Percentiles rank a stretch among this genome's conserved stretches.
Conservation (phyloP, 768 basidiomycete genomes). For the Hebeloma cylindrosporum region DNA sequence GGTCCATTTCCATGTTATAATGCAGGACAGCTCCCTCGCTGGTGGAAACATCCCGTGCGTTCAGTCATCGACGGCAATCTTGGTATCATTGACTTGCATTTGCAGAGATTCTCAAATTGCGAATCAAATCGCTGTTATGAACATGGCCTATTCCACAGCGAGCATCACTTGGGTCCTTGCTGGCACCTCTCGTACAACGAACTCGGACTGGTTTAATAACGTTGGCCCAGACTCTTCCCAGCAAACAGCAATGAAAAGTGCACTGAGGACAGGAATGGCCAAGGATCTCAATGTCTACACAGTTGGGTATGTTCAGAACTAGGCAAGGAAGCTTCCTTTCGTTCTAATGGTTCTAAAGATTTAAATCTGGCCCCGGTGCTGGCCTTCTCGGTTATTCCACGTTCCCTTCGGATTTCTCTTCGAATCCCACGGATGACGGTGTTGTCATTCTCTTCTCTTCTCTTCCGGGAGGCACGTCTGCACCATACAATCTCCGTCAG, state of each 20-base stretch:
- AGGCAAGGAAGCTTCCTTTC: background rate
- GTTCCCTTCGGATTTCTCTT: constrained; percentile 46
- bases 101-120: constrained; percentile 37
- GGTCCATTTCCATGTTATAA: constrained; percentile 42
- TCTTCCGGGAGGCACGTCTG: constrained; percentile 42
- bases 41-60: constrained; percentile 46
- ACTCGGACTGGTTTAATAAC: constrained; percentile 48
- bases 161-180: constrained; percentile 43
- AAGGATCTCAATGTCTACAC: constrained; percentile 50
- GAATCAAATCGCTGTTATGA: constrained; percentile 40
- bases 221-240: constrained; percentile 33
- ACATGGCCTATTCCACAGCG: constrained; percentile 37
- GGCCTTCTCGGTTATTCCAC: constrained; percentile 56
- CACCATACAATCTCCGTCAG: constrained; percentile 43
- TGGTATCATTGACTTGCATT: background rate
- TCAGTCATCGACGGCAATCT: background rate
- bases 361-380: constrained; percentile 24
- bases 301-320: constrained; percentile 39
- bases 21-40: constrained; percentile 26
- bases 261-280: constrained; percentile 41
- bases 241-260: constrained; percentile 50
- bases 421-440: constrained; percentile 47
- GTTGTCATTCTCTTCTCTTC: constrained; percentile 44
- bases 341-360: constrained; percentile 3
- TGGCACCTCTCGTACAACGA: constrained; percentile 42